Evolutionary conservation across 768 basidiomycete species (phyloP).

Genomic region (Suillus plorans): DNA sequence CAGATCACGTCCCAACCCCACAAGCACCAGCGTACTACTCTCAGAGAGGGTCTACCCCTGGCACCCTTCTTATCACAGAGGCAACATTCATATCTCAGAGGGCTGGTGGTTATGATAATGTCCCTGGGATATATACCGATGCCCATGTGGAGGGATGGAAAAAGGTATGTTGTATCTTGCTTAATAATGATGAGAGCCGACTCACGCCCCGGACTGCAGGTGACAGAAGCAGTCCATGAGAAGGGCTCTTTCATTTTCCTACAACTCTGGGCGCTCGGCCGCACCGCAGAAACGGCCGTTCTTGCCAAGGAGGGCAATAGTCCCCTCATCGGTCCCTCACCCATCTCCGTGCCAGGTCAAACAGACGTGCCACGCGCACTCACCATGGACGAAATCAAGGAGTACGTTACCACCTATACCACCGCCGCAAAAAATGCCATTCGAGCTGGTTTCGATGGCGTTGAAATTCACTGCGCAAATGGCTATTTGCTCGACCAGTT

Average conservation of each 20-base stretch:
- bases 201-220: slow-evolving; percentile 27
- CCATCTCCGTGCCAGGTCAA: slow-evolving; percentile 21
- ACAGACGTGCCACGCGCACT: slow-evolving; percentile 20
- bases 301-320: slow-evolving; percentile 35
- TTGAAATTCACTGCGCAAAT: slow-evolving; percentile 44
- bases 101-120: slow-evolving; percentile 48
- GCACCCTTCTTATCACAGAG: slow-evolving; percentile 58
- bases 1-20: slow-evolving; percentile 35
- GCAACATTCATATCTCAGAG: slow-evolving; percentile 50
- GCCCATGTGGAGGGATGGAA: slow-evolving; percentile 58
- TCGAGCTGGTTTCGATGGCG: slow-evolving; percentile 45
- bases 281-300: slow-evolving; percentile 34
- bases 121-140: slow-evolving; percentile 65
- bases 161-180: slow-evolving; percentile 26
- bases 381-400: slow-evolving; percentile 31
- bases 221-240: slow-evolving; percentile 58
- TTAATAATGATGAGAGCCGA: not conserved
- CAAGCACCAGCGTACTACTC: slow-evolving; percentile 44
- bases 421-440: slow-evolving; percentile 37
- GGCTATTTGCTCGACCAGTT: slow-evolving; percentile 61
- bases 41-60: slow-evolving; percentile 46
- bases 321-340: slow-evolving; percentile 34
- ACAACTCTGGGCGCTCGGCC: slow-evolving; percentile 57
- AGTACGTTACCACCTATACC: slow-evolving; percentile 28
- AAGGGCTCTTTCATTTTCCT: slow-evolving; percentile 46